Evolutionary conservation across 106 monocot genomes (phyloP), one percentile per base, ranked within the genome.

Genomic region (Allium fistulosum): DNA sequence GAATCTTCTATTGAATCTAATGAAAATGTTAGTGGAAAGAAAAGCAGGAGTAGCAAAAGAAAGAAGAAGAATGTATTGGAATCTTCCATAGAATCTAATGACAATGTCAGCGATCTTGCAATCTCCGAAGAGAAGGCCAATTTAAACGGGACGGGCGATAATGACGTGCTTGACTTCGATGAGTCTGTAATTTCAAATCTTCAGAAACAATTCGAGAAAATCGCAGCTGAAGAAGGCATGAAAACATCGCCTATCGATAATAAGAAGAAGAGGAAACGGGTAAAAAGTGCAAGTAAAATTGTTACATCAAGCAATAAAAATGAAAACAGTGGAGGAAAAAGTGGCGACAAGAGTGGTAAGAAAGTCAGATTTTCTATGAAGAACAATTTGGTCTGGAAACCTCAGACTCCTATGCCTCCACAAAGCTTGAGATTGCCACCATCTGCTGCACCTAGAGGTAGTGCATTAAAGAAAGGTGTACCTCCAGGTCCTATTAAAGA

Each of bases 331-430:
- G 51, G n/a, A 49, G 83, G 27, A 47, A 81, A 80, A 48, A 82
- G 72, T 80, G 82, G 70, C 8, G 86, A 88, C 28, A 79, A 71
- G 51, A 92, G 86, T 57, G 68, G 53, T 53, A 97, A 92, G 75
- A 97, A 79, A 71, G 97, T 97, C 11, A 89, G 87, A 16, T 97
- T 97, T 67, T 92, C 97, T 4, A 82, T 97, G 81, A 97, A 92
- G 76, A 88, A 73, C 55, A 97, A 97, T 67, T 61, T 97, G 61
- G 84, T 89, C 0, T 97, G 97, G 97, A 97, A 97, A 58, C 97
- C 97, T 0, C 78, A 87, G 17, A 92, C 63, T 59, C 97, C 97
- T 63, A 66, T 97, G 70, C 97, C 97, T 17, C 97, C 97, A 1
- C 88, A 92, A 53, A 81, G 77, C 73, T 73, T 97, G 84, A 87